phyloP scores from a whole-genome alignment of 1,139 yeast genomes.

The Suhomyces taliae region DNA sequence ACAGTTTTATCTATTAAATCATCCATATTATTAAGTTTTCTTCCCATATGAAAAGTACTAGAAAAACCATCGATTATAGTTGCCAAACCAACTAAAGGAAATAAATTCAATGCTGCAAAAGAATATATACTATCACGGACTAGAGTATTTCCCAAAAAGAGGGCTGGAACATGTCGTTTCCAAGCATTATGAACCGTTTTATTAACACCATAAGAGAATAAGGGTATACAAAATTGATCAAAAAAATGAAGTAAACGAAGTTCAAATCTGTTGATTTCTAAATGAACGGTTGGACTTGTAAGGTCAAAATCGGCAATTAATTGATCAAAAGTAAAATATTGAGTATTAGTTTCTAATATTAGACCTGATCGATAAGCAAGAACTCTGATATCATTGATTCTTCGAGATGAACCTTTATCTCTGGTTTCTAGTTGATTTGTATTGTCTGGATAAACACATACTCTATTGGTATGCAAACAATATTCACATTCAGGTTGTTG shows the following conservation, averaged over 20 bases:
- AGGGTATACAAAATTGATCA: conserved; percentile 25
- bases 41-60: neutral
- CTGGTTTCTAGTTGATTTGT: neutral
- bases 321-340: conserved; percentile 8
- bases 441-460: conserved; percentile 26
- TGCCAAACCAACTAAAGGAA: conserved; percentile 18
- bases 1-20: neutral
- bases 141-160: conserved; percentile 23
- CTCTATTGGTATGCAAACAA: conserved; percentile 32
- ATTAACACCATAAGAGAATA: conserved; percentile 26
- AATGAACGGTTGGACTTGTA: conserved; percentile 15
- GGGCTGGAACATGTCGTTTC: conserved; percentile 27
- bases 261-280: conserved; percentile 31
- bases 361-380: neutral
- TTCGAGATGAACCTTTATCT: neutral
- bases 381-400: neutral
- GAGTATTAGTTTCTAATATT: neutral
- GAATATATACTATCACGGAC: conserved; percentile 25
- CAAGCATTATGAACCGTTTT: conserved; percentile 25
- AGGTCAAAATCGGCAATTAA: conserved; percentile 3
- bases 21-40: neutral
- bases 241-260: conserved; percentile 31
- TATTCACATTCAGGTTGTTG: conserved; percentile 39
- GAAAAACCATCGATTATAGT: neutral
- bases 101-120: conserved; percentile 23